These are phyloP conservation scores for Collybia sordida DNA, from an alignment of 768 basidiomycete species.

Conservation along the genomic window DNA sequence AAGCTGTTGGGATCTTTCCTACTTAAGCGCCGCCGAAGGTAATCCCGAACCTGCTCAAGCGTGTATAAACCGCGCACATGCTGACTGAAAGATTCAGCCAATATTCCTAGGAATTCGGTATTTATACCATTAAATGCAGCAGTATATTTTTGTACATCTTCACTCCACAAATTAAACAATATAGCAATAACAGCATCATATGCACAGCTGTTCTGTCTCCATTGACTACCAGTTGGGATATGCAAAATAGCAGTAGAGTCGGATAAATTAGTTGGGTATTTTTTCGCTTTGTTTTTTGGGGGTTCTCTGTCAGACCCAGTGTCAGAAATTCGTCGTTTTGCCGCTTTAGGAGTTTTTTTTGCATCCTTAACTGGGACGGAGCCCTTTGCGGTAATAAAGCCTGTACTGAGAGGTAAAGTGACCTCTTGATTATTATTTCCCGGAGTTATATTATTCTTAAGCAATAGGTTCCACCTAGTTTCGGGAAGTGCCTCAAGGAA, in stretches of 20 bases:
- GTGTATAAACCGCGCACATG: not conserved
- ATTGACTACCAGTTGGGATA: conserved; percentile 11
- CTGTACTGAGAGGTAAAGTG: no score
- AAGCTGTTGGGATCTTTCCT: not conserved
- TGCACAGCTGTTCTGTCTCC: conserved; percentile 28
- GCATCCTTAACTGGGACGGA: no score
- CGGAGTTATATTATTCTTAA: no score
- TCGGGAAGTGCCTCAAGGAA: not conserved
- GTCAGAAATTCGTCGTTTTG: no score
- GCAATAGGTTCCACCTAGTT: not conserved
- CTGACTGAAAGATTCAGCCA: not conserved
- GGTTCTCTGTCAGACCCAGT: no score
- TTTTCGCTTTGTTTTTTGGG: no score
- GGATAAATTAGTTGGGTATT: no score
- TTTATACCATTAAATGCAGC: not conserved
- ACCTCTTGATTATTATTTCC: no score
- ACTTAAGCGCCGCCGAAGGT: not conserved
- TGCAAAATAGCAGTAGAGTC: no score
- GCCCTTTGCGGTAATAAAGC: no score
- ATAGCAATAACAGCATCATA: conserved; percentile 25
- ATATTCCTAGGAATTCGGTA: not conserved
- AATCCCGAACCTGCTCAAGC: conserved; percentile 2
- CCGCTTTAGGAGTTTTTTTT: no score
- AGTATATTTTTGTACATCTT: not conserved
- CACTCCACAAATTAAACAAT: conserved; percentile 19